Percentiles rank a stretch among this genome's conserved stretches.
Conservation (phyloP, 1,284 basidiomycete genomes). For the Sporisorium graminicola region DNA sequence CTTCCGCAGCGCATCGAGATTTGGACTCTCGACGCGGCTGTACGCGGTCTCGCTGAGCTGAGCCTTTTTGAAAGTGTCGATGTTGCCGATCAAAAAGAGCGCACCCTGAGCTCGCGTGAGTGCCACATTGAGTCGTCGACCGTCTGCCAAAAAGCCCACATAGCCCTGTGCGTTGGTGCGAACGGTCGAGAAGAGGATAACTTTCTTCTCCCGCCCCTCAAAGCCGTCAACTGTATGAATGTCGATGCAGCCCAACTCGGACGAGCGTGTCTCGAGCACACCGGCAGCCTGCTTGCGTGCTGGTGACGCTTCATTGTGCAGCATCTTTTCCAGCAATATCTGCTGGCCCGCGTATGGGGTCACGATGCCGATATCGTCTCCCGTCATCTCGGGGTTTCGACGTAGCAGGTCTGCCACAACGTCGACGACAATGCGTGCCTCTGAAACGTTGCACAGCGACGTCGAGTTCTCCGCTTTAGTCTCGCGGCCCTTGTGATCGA, state of each 20-base stretch:
- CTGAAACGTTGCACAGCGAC: constrained; percentile 57
- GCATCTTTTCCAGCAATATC: constrained; percentile 56
- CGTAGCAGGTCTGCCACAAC: constrained; percentile 56
- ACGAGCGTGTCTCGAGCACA: constrained; percentile 23
- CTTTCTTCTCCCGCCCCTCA: constrained; percentile 96
- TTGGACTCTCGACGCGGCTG: constrained; percentile 42
- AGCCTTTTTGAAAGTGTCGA: constrained; percentile 75
- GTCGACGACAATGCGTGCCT: constrained; percentile 67
- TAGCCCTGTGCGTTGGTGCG: constrained; percentile 77
- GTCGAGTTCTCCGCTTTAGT: constrained; percentile 47
- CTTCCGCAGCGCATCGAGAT: constrained; percentile 37
- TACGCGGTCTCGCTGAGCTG: constrained; percentile 55
- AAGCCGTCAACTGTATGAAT: constrained; percentile 93
- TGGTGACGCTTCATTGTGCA: constrained; percentile 42
- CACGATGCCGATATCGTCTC: constrained; percentile 64
- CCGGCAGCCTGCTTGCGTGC: constrained; percentile 27
- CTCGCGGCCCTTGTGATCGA: constrained; percentile 55
- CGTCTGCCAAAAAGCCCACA: constrained; percentile 92
- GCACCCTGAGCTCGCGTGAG: constrained; percentile 93
- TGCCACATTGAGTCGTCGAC: constrained; percentile 94
- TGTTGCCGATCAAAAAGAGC: constrained; percentile 87
- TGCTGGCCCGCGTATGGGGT: constrained; percentile 66
- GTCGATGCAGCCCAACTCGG: constrained; percentile 76
- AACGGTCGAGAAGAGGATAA: constrained; percentile 92
- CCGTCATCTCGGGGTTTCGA: constrained; percentile 53